phyloP scores from a whole-genome alignment of 768 basidiomycete genomes.

The Leccinellum albellum region DNA sequence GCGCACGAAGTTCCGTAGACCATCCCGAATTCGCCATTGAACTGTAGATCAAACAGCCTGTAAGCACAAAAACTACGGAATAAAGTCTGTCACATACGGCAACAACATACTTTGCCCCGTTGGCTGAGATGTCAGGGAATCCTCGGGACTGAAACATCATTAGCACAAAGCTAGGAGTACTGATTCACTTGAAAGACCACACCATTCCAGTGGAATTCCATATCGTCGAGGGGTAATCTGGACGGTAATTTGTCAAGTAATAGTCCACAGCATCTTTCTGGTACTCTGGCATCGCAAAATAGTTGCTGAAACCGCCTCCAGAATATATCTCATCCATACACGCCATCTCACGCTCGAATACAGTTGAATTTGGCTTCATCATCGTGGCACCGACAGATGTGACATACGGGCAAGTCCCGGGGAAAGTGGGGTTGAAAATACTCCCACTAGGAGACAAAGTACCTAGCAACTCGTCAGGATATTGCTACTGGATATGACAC shows the following conservation, averaged over 20 bases:
- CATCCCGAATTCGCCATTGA: slow-evolving; percentile 23
- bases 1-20: slow-evolving; percentile 34
- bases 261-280: slow-evolving; percentile 33
- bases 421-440: slow-evolving; percentile 52
- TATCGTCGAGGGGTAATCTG: slow-evolving; percentile 21
- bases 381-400: slow-evolving; percentile 48
- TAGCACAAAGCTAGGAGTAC: neutral
- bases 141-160: slow-evolving; percentile 30
- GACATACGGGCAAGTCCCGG: slow-evolving; percentile 45
- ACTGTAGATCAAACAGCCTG: neutral
- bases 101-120: slow-evolving; percentile 32
- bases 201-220: slow-evolving; percentile 31
- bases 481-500: neutral
- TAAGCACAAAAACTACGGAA: neutral
- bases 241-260: slow-evolving; percentile 31
- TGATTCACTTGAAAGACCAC: neutral
- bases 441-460: slow-evolving; percentile 43
- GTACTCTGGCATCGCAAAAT: slow-evolving; percentile 40
- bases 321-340: slow-evolving; percentile 41
- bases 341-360: slow-evolving; percentile 50
- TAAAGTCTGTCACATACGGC: slow-evolving; percentile 13
- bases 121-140: slow-evolving; percentile 37
- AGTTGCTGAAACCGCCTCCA: slow-evolving; percentile 39
- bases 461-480: neutral
- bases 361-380: slow-evolving; percentile 38